phyloP scores from a whole-genome alignment of 768 basidiomycete genomes.

The Mycena indigotica region DNA sequence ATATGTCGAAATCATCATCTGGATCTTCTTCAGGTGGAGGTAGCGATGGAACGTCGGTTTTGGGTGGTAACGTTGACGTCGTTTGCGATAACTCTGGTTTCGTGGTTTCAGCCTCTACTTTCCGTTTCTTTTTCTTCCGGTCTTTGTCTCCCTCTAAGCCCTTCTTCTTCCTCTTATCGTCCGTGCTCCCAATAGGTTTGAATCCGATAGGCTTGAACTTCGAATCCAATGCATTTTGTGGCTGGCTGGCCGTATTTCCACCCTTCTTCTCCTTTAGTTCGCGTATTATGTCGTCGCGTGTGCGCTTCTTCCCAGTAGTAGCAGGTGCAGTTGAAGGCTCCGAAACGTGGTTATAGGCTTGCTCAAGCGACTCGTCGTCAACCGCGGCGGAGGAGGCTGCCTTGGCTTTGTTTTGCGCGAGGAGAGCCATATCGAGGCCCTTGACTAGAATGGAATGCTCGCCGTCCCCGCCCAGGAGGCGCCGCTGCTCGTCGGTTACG shows the following conservation, averaged over 20 bases:
- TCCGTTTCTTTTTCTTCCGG: constrained; percentile 59
- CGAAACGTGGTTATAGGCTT: constrained; percentile 59
- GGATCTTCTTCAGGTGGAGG: constrained; percentile 39
- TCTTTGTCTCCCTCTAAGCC: constrained; percentile 49
- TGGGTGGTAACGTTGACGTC: not conserved
- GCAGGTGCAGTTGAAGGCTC: constrained; percentile 25
- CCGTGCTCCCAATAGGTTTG: constrained; percentile 55
- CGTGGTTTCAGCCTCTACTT: constrained; percentile 23
- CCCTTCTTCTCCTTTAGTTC: constrained; percentile 71
- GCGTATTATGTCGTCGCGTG: constrained; percentile 74
- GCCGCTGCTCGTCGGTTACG: constrained; percentile 65
- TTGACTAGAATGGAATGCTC: constrained; percentile 87
- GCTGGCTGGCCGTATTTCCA: constrained; percentile 18
- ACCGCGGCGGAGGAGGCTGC: constrained; percentile 42
- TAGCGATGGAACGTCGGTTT: constrained; percentile 7
- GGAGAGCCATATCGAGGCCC: constrained; percentile 83
- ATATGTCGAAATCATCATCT: constrained; percentile 80
- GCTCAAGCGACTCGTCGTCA: constrained; percentile 82
- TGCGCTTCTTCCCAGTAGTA: constrained; percentile 58
- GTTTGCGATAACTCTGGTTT: not conserved
- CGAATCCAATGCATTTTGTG: constrained; percentile 44
- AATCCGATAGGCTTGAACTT: constrained; percentile 67
- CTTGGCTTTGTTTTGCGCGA: constrained; percentile 82
- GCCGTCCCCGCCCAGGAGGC: constrained; percentile 82
- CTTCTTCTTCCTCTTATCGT: constrained; percentile 55